Evolutionary conservation across 495 filamentous ascomycete species (phyloP).

Genomic region (Penicillium angulare): DNA sequence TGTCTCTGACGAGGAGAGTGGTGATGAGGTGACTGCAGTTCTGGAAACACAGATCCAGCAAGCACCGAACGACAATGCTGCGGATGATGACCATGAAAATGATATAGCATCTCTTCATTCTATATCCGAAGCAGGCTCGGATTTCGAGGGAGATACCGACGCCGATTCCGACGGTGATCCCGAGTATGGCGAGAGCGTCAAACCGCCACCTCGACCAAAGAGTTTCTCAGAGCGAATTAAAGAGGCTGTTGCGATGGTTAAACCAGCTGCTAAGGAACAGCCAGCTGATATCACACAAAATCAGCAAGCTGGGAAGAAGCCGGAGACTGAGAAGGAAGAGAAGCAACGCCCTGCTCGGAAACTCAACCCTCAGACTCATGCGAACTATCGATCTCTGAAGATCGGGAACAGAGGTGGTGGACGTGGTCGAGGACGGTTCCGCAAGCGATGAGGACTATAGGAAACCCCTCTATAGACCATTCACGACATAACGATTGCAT

Average conservation of each 20-base stretch:
- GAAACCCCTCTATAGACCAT: not conserved
- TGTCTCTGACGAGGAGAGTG: constrained; percentile 27
- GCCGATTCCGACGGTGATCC: constrained; percentile 26
- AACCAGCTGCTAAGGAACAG: constrained; percentile 31
- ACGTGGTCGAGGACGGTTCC: constrained; percentile 45
- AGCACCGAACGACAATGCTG: constrained; percentile 18
- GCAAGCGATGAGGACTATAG: constrained; percentile 34
- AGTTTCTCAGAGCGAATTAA: constrained; percentile 47
- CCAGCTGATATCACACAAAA: too few relatives aligned
- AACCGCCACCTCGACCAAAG: constrained; percentile 26
- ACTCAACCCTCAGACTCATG: constrained; percentile 70
- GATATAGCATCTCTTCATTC: constrained; percentile 31
- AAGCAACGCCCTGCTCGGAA: constrained; percentile 63
- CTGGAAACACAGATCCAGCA: constrained; percentile 35
- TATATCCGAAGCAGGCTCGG: constrained; percentile 34
- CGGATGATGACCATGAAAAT: constrained; percentile 20
- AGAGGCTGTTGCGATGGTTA: constrained; percentile 36
- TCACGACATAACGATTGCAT: constrained; percentile 35
- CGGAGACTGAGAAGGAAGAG: constrained; percentile 22
- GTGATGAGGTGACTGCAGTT: constrained; percentile 31
- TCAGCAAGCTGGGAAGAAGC: constrained; percentile 23
- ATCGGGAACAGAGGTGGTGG: constrained; percentile 57
- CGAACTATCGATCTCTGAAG: constrained; percentile 82
- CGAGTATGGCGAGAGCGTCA: constrained; percentile 29
- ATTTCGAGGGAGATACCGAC: constrained; percentile 25